Percentiles rank a stretch among this genome's conserved stretches.
Evolutionary conservation across 108 stramenopile genomes (phyloP).

Genomic region (Cyclotella choctawhatcheeana): DNA sequence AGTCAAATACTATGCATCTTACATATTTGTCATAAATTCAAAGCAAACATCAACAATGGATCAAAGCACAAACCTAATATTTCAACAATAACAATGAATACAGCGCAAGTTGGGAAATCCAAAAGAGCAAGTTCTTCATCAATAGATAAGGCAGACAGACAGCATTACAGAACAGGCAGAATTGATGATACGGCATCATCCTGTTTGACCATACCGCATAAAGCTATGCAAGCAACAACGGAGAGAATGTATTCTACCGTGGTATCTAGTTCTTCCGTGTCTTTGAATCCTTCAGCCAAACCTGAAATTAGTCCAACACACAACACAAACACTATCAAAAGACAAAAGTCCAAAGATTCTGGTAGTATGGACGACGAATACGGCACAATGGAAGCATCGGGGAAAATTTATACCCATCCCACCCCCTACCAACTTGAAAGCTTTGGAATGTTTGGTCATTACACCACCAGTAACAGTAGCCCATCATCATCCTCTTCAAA

Average conservation of each 20-base stretch:
- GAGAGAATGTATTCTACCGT: conserved; percentile 2
- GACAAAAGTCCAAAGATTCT: conserved; percentile 4
- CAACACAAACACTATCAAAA: neutral
- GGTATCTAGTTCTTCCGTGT: neutral
- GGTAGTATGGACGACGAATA: conserved; percentile 88
- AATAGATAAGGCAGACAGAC: neutral
- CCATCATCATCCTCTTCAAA: conserved; percentile 2
- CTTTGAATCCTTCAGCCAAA: neutral
- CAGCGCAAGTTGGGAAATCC: neutral
- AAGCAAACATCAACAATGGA: neutral
- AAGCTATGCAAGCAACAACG: neutral
- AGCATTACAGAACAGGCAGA: neutral
- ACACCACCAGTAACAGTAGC: conserved; percentile 6
- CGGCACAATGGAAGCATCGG: conserved; percentile 81
- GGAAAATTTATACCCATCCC: conserved; percentile 67
- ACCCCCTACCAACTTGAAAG: conserved; percentile 72
- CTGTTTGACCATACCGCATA: neutral
- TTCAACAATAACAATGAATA: neutral
- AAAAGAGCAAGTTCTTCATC: neutral
- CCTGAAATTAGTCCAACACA: neutral
- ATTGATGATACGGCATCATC: neutral
- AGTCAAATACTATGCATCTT: neutral
- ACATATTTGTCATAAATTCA: neutral
- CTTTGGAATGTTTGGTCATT: conserved; percentile 44
- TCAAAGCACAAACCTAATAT: neutral